These are phyloP conservation scores for Termitomyces sp. DNA, from an alignment of 768 basidiomycete species.

Conservation along the genomic window DNA sequence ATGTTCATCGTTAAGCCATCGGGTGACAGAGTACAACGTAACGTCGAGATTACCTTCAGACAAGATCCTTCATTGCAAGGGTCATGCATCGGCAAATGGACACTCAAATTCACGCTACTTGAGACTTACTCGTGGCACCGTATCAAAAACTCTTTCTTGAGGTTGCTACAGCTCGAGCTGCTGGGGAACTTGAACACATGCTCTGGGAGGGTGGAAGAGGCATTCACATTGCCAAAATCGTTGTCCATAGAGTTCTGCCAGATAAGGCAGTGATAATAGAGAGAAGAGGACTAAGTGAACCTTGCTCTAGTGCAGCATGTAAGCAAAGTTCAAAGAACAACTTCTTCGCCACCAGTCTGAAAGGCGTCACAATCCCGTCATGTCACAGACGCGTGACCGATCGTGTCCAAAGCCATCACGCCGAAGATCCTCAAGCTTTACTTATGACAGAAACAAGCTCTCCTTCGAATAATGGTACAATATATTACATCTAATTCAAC, in stretches of 20 bases:
- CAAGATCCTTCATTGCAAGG: conserved; percentile 8
- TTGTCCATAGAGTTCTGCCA: neutral
- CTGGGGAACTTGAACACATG: no score
- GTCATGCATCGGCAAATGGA: neutral
- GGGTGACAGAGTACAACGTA: neutral
- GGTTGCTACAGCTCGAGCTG: neutral
- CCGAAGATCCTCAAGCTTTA: neutral
- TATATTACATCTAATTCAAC: conserved; percentile 20
- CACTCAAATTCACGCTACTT: neutral
- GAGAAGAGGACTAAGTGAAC: neutral
- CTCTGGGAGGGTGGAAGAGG: neutral
- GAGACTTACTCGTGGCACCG: neutral
- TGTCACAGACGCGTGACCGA: conserved; percentile 18
- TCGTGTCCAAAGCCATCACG: conserved; percentile 13
- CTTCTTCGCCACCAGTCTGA: no score
- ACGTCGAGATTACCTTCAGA: conserved; percentile 9
- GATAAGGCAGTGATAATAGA: neutral
- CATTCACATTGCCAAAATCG: neutral
- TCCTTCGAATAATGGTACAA: neutral
- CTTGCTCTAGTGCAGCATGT: neutral
- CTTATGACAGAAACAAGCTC: neutral
- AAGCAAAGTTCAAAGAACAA: neutral
- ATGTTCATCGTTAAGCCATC: neutral
- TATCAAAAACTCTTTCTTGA: neutral
- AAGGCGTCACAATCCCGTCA: no score